These are phyloP conservation scores for Halenospora varia DNA, from an alignment of 495 filamentous ascomycete genomes.

Conservation along the genomic window DNA sequence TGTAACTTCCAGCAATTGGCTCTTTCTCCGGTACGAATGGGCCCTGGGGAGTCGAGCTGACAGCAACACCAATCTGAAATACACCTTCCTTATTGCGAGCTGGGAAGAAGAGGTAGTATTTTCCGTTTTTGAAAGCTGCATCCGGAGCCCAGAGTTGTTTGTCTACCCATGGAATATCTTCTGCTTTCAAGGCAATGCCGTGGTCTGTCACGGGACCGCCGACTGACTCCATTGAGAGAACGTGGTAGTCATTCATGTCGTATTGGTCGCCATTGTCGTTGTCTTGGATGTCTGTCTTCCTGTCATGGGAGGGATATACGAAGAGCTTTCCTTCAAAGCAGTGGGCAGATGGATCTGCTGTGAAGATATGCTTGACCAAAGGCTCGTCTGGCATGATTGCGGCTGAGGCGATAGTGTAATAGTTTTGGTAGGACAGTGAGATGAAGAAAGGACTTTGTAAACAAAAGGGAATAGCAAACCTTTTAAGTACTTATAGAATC, in stretches of 20 bases:
- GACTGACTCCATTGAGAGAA: slow-evolving; percentile 48
- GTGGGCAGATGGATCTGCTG: slow-evolving; percentile 59
- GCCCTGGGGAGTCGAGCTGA: slow-evolving; percentile 47
- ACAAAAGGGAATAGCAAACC: not conserved
- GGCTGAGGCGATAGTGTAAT: not conserved
- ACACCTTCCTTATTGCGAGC: slow-evolving; percentile 52
- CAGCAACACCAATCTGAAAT: slow-evolving; percentile 64
- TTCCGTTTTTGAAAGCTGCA: slow-evolving; percentile 52
- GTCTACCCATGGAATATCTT: slow-evolving; percentile 58
- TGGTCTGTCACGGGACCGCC: slow-evolving; percentile 53
- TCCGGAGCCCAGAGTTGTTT: slow-evolving; percentile 66
- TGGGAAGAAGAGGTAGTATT: slow-evolving; percentile 64
- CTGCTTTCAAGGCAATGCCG: slow-evolving; percentile 47
- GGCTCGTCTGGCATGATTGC: slow-evolving; percentile 29
- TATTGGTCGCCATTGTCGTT: slow-evolving; percentile 84
- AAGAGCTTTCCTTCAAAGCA: slow-evolving; percentile 54
- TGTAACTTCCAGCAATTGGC: slow-evolving; percentile 52
- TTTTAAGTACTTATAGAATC: not conserved
- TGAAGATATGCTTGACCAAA: slow-evolving; percentile 64
- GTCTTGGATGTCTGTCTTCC: slow-evolving; percentile 54
- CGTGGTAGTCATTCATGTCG: slow-evolving; percentile 72
- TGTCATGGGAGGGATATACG: slow-evolving; percentile 65
- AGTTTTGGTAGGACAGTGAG: not conserved
- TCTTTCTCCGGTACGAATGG: slow-evolving; percentile 44
- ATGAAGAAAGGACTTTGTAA: not conserved